These are phyloP conservation scores for Blastomyces percursus DNA, from an alignment of 2,329 filamentous ascomycete genomes.

Conservation along the genomic window DNA sequence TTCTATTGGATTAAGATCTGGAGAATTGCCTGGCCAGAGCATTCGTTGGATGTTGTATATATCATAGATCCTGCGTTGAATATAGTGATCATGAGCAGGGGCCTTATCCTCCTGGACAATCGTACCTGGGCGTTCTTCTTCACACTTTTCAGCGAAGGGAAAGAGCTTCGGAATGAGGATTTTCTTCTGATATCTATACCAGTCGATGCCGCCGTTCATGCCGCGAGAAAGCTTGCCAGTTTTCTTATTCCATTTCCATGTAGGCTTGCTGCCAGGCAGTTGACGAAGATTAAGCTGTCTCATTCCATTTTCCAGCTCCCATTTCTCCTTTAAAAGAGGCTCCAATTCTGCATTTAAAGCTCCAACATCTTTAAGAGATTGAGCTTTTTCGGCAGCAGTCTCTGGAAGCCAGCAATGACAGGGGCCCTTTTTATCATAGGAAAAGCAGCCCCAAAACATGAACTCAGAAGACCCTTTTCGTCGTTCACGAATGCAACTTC, in stretches of 20 bases:
- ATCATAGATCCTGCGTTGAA: too few species aligned
- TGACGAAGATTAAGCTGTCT: too few species aligned
- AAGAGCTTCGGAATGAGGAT: too few species aligned
- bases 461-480: too few species aligned
- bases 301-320: background rate
- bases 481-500: too few species aligned
- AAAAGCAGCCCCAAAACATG: too few species aligned
- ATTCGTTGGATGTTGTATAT: background rate
- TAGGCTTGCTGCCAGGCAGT: too few species aligned
- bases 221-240: background rate
- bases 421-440: too few species aligned
- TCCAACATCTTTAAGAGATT: background rate
- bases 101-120: too few species aligned
- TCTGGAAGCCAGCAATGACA: background rate
- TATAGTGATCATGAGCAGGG: too few species aligned
- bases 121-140: too few species aligned
- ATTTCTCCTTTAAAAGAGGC: background rate
- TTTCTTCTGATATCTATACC: background rate
- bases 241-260: background rate
- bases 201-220: background rate
- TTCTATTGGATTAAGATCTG: background rate
- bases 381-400: background rate
- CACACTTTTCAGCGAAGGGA: too few species aligned
- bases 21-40: background rate
- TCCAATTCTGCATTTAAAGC: background rate